phyloP scores from a whole-genome alignment of 2,329 filamentous ascomycete species.

The Cadophora luteo-olivacea region DNA sequence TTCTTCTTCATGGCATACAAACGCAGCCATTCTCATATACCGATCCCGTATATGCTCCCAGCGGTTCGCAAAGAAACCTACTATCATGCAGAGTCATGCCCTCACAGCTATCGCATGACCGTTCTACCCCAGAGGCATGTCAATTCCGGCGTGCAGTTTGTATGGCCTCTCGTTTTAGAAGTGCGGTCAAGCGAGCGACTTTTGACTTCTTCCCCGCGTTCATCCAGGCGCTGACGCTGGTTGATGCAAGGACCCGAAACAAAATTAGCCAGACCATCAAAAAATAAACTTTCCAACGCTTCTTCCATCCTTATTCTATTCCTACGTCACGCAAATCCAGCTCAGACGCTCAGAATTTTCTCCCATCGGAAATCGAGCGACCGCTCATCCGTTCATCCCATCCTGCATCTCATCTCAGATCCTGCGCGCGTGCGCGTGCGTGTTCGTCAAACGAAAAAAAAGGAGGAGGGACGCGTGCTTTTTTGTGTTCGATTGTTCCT shows the following conservation, averaged over 20 bases:
- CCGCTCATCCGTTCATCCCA: background rate
- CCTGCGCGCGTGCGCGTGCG: background rate
- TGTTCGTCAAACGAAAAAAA: background rate
- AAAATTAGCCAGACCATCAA: background rate
- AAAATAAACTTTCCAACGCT: background rate
- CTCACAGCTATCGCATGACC: slow-evolving; percentile 11
- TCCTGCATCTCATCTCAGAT: background rate
- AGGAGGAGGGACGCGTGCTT: slow-evolving; percentile 6
- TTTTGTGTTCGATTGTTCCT: slow-evolving; percentile 7
- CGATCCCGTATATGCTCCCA: background rate
- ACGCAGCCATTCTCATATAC: background rate
- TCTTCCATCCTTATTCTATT: background rate
- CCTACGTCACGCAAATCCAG: background rate
- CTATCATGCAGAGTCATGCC: slow-evolving; percentile 15
- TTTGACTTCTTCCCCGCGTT: slow-evolving; percentile 15
- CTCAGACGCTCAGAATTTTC: too few relatives aligned
- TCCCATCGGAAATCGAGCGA: background rate
- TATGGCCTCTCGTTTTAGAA: slow-evolving; percentile 15
- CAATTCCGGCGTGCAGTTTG: slow-evolving; percentile 1
- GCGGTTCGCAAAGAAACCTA: background rate
- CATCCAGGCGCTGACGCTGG: slow-evolving; percentile 1
- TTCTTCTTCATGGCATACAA: slow-evolving; percentile 22
- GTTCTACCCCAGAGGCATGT: background rate
- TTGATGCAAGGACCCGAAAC: slow-evolving; percentile 2
- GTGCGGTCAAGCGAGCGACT: background rate